Percentiles rank a stretch among this genome's conserved stretches.
Evolutionary conservation across 1,139 yeast species (phyloP).

Genomic region (Kluyveromyces sp.): DNA sequence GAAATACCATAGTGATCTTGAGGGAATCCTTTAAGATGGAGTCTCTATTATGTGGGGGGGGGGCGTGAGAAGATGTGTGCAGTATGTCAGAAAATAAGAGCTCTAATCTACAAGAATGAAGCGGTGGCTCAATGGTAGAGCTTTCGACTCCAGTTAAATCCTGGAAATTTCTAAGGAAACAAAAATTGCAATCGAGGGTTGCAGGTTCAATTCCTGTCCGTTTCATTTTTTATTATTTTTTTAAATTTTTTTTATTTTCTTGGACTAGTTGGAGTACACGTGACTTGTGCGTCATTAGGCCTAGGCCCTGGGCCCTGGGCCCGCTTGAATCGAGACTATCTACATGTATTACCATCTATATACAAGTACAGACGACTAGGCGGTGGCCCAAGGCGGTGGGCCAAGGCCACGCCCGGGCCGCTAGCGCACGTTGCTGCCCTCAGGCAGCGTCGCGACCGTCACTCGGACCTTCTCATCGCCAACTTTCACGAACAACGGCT

Average conservation of each 20-base stretch:
- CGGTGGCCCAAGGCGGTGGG: too few relatives aligned
- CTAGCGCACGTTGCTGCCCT: slow-evolving; percentile 1
- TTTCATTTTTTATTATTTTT: slow-evolving; percentile 37
- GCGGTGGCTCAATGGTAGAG: slow-evolving; percentile 95
- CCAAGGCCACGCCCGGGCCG: too few relatives aligned
- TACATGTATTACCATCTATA: not conserved
- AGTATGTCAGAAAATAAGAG: not conserved
- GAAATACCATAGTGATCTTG: not conserved
- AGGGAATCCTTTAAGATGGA: not conserved
- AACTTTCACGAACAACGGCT: slow-evolving; percentile 7
- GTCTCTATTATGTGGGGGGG: not conserved
- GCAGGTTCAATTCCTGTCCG: slow-evolving; percentile 77
- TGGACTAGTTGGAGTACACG: too few relatives aligned
- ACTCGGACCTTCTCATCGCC: not conserved
- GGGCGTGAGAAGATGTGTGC: not conserved
- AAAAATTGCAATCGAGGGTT: slow-evolving; percentile 52
- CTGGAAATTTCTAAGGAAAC: slow-evolving; percentile 23
- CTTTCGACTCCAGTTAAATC: slow-evolving; percentile 68
- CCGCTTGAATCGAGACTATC: not conserved
- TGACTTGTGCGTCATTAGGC: not conserved
- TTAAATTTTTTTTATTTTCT: not conserved
- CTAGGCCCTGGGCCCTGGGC: not conserved
- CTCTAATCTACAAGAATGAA: slow-evolving; percentile 31
- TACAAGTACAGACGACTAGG: not conserved
- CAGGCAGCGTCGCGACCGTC: slow-evolving; percentile 3